A percentile compares a stretch with the other conserved stretches of the same genome.
These are phyloP conservation scores for Yarrowia sp. DNA, from an alignment of 805 yeast genomes.

Conservation along the genomic window DNA sequence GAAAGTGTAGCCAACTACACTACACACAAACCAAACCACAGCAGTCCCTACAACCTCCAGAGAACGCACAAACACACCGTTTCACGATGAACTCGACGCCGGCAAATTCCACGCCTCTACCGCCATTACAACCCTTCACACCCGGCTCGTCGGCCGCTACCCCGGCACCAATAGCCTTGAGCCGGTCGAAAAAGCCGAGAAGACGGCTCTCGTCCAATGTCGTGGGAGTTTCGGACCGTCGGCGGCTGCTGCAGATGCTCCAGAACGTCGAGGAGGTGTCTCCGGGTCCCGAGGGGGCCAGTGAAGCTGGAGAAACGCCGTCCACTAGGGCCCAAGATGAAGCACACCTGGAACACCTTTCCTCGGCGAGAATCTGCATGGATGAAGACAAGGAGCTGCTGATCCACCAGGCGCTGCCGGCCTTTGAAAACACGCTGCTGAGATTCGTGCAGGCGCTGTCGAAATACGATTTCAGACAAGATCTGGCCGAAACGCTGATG, in stretches of 20 bases:
- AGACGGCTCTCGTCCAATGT: constrained; percentile 30
- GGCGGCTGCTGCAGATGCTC: constrained; percentile 28
- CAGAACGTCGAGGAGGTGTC: constrained; percentile 30
- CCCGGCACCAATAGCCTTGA: constrained; percentile 25
- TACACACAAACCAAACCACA: background rate
- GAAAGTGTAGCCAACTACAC: background rate
- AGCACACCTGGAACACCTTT: constrained; percentile 20
- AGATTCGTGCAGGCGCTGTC: constrained; percentile 47
- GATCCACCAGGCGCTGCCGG: constrained; percentile 27
- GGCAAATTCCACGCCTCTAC: constrained; percentile 32
- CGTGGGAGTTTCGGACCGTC: constrained; percentile 17
- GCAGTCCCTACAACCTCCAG: background rate
- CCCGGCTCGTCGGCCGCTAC: constrained; percentile 26
- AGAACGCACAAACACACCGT: background rate
- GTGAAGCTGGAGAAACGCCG: background rate
- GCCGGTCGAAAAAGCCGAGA: constrained; percentile 8
- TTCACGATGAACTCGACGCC: constrained; percentile 29
- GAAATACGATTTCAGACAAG: constrained; percentile 45
- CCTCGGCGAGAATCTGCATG: constrained; percentile 29
- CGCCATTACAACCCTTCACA: constrained; percentile 39
- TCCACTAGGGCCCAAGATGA: constrained; percentile 4
- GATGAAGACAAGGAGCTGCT: constrained; percentile 37
- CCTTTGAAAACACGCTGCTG: constrained; percentile 17
- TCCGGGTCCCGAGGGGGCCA: constrained; percentile 7
- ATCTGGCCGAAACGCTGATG: constrained; percentile 47